A percentile compares a stretch with the other conserved stretches of the same genome.
phyloP scores from a whole-genome alignment of 148 eudicot genomes.

The Bassia scoparia region DNA sequence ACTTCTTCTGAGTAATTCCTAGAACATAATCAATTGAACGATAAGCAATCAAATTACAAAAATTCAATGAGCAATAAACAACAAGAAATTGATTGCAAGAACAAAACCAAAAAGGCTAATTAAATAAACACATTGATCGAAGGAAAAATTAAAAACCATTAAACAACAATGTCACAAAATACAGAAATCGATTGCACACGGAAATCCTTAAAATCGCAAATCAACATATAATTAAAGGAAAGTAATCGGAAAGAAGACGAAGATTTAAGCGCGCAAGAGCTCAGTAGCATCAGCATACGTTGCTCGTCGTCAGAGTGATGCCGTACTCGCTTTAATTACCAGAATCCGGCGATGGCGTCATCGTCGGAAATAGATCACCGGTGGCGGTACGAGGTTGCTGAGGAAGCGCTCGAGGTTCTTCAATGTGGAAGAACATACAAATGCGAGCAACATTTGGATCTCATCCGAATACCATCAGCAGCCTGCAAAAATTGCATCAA shows the following conservation, averaged over 20 bases:
- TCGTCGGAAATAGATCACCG: conserved; percentile 93
- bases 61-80: background rate
- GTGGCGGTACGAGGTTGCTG: conserved; percentile 55
- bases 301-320: conserved; percentile 82
- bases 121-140: background rate
- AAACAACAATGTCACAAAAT: no score
- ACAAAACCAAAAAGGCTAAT: background rate
- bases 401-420: conserved; percentile 42
- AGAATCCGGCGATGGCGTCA: conserved; percentile 86
- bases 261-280: conserved; percentile 67
- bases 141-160: background rate
- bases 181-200: no score
- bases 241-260: conserved; percentile 65
- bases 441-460: no score
- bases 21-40: no score
- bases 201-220: no score
- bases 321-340: conserved; percentile 99
- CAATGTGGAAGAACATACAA: conserved; percentile 62
- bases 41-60: background rate
- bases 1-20: no score
- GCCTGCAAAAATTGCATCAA: no score
- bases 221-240: no score
- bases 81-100: background rate
- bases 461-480: no score
- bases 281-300: conserved; percentile 90